A percentile compares a stretch with the other conserved stretches of the same genome.
phyloP scores from a whole-genome alignment of 2,329 filamentous ascomycete genomes.

The Ophiocordyceps camponoti-saundersi region DNA sequence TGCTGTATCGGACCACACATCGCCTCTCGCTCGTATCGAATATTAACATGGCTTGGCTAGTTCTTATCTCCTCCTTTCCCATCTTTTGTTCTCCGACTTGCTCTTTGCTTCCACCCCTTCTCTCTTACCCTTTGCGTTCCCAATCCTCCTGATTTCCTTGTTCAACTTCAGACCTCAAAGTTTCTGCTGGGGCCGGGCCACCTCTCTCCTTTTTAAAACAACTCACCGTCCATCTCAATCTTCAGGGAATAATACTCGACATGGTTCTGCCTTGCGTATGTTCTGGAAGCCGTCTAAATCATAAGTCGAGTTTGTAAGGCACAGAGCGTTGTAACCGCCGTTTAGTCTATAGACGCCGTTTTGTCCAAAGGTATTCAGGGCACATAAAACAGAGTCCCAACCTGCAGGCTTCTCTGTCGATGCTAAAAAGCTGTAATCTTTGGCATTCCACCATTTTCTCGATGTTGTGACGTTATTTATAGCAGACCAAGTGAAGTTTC shows the following conservation, averaged over 20 bases:
- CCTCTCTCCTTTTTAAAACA: too few relatives aligned
- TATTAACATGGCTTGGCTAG: too few relatives aligned
- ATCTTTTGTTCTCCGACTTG: too few relatives aligned
- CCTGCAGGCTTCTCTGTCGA: neutral
- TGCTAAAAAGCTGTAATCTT: neutral
- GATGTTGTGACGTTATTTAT: neutral
- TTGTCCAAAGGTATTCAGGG: slow-evolving; percentile 1
- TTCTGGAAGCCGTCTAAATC: neutral
- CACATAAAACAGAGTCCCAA: slow-evolving; percentile 1
- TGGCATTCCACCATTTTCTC: neutral
- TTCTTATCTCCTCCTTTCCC: too few relatives aligned
- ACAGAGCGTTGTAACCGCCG: neutral
- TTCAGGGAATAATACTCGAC: neutral
- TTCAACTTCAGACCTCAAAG: too few relatives aligned
- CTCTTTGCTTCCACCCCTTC: too few relatives aligned
- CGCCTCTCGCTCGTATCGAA: too few relatives aligned
- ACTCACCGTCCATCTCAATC: too few relatives aligned
- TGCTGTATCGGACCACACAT: too few relatives aligned
- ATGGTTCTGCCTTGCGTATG: neutral
- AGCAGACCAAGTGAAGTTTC: slow-evolving; percentile 1
- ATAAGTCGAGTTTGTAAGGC: neutral
- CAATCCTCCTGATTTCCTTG: too few relatives aligned
- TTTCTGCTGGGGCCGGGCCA: too few relatives aligned
- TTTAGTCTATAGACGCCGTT: neutral
- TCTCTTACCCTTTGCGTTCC: too few relatives aligned